Percentiles rank a stretch among this genome's conserved stretches.
These are phyloP conservation scores for Microbotryomycetes sp. DNA, from an alignment of 1,284 basidiomycete species.

Conservation along the genomic window DNA sequence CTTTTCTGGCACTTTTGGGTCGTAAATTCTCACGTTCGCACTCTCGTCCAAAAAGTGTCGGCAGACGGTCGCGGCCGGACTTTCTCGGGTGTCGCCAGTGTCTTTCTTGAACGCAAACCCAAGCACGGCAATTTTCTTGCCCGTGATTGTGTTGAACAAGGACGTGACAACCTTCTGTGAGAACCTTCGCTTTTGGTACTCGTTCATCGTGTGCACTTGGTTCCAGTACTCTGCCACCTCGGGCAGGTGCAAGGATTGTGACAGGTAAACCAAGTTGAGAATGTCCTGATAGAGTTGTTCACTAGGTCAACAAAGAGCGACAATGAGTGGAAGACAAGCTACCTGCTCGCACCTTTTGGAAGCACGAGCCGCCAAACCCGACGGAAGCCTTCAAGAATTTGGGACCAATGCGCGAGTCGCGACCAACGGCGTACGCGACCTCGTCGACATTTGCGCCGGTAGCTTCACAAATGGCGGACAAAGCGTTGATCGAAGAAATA, in stretches of 20 bases:
- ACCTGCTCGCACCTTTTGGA: slow-evolving; percentile 61
- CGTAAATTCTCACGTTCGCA: slow-evolving; percentile 80
- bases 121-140: slow-evolving; percentile 92
- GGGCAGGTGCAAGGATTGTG: slow-evolving; percentile 85
- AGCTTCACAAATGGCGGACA: slow-evolving; percentile 98
- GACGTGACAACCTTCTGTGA: slow-evolving; percentile 41
- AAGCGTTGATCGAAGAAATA: slow-evolving; percentile 95
- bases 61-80: slow-evolving; percentile 89
- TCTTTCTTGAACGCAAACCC: slow-evolving; percentile 63
- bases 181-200: slow-evolving; percentile 74
- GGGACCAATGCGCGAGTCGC: slow-evolving; percentile 84
- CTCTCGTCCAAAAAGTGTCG: slow-evolving; percentile 87
- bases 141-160: slow-evolving; percentile 94
- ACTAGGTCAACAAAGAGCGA: too few species aligned
- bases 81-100: slow-evolving; percentile 95
- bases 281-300: slow-evolving; percentile 55
- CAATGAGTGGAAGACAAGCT: not conserved
- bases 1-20: slow-evolving; percentile 64
- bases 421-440: slow-evolving; percentile 88
- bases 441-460: slow-evolving; percentile 99
- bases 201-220: slow-evolving; percentile 84
- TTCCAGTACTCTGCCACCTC: slow-evolving; percentile 97
- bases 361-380: slow-evolving; percentile 97
- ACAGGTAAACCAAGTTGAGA: slow-evolving; percentile 94
- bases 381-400: slow-evolving; percentile 93